Evolutionary conservation across 75 land plant species (phyloP), one percentile per base, ranked within the genome.

Genomic region (Selaginella moellendorffii): DNA sequence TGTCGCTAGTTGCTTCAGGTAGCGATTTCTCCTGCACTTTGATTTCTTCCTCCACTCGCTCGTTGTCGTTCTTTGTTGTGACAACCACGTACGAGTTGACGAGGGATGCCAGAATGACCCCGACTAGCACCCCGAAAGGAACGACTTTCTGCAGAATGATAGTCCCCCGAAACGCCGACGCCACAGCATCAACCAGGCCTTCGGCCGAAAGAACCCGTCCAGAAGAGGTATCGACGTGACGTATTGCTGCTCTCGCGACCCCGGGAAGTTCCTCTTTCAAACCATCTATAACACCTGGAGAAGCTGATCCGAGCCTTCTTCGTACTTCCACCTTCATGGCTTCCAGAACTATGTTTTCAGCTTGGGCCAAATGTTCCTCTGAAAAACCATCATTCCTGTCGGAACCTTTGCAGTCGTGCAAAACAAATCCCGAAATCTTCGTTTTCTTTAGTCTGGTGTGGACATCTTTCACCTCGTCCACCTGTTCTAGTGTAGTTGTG

Each of bases 121-220:
- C 96, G 29, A 85, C 81, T 30, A 86, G 71, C 30, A 95, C 84
- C 63, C 99, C 96, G 70, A 81, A 30, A 36, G 99, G 96, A 20
- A 95, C 46, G 21, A 84, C 61, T 51, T 71, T 79, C 54, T 77
- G 74, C 36, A 95, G 64, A 30, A 77, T 74, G 23, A 12, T 46
- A 12, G 90, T 71, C 0, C 68, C 70, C 27, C 80, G 63, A 27
- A 78, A 63, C 62, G 82, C 83, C 59, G 68, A 74, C 25, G 78
- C 71, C 26, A 95, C 71, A 14, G 76, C 66, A 29, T 52, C 54
- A 2, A 79, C 59, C 27, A 82, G 63, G 24, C 61, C 54, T 29
- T 77, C 73, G 26, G 65, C 85, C 42, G 69, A 24, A 53, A 83
- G 52, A 29, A 67, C 69, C 28, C 69, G 79, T 79, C 52, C 36